phyloP scores from a whole-genome alignment of 768 basidiomycete genomes.

The Naganishia onofrii region DNA sequence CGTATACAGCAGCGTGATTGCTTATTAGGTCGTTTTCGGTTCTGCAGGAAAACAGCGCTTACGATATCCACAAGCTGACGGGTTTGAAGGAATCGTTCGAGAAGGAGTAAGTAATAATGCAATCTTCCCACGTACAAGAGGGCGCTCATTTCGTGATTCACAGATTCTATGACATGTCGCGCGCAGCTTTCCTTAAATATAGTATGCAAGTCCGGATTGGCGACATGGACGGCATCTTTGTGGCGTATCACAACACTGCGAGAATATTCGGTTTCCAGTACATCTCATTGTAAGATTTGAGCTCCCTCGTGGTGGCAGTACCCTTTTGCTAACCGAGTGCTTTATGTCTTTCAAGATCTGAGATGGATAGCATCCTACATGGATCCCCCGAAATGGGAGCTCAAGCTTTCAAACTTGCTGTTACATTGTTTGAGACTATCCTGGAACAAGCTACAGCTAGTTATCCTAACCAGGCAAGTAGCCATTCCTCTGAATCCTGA shows the following conservation, averaged over 20 bases:
- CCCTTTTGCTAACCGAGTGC: neutral
- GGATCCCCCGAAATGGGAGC: slow-evolving; percentile 65
- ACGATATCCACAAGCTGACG: slow-evolving; percentile 64
- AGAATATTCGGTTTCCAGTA: slow-evolving; percentile 93
- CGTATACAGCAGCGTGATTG: neutral
- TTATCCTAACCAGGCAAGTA: slow-evolving; percentile 67
- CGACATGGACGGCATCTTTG: slow-evolving; percentile 84
- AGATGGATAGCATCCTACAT: slow-evolving; percentile 81
- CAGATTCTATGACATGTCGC: slow-evolving; percentile 81
- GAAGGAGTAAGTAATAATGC: slow-evolving; percentile 57
- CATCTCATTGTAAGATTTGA: slow-evolving; percentile 59
- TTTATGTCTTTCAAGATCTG: slow-evolving; percentile 51
- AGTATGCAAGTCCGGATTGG: slow-evolving; percentile 96
- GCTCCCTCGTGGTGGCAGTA: neutral
- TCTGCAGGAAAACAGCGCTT: slow-evolving; percentile 72
- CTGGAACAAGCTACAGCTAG: slow-evolving; percentile 60
- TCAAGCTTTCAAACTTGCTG: slow-evolving; percentile 71
- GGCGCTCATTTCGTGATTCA: neutral
- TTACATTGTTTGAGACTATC: slow-evolving; percentile 68
- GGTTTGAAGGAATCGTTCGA: slow-evolving; percentile 80
- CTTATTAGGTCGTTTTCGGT: neutral
- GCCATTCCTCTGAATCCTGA: no score
- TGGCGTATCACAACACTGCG: slow-evolving; percentile 66
- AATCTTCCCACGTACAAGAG: neutral
- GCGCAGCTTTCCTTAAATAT: slow-evolving; percentile 92